phyloP scores from a whole-genome alignment of 176 grass and related monocot species.

The Poa annua region DNA sequence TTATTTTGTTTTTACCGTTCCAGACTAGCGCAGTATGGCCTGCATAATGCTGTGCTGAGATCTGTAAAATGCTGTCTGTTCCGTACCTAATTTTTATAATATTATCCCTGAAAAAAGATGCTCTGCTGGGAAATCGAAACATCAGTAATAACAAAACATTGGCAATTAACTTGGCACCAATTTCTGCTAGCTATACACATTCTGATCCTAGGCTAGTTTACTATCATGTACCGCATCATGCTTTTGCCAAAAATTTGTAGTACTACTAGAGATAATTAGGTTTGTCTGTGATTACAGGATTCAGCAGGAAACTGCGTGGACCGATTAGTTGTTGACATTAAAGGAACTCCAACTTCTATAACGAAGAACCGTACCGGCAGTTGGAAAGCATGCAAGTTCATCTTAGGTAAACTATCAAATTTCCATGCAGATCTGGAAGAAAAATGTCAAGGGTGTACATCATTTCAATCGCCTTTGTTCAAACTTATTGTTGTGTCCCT shows the following conservation, averaged over 20 bases:
- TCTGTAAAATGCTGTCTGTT: not conserved
- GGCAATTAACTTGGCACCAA: not conserved
- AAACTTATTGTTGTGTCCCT: not conserved
- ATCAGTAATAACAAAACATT: not conserved
- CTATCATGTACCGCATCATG: not conserved
- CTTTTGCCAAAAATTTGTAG: not conserved
- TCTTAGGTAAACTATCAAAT: conserved; percentile 57
- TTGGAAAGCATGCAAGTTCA: conserved; percentile 80
- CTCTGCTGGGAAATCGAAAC: not conserved
- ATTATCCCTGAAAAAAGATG: not conserved
- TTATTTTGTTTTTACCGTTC: not conserved
- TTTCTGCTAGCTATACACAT: not conserved
- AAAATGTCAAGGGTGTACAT: not conserved
- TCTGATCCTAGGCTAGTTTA: conserved; percentile 7
- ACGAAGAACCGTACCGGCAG: conserved; percentile 46
- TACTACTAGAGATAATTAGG: not conserved
- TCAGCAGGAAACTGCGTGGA: conserved; percentile 27
- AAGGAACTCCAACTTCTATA: conserved; percentile 26
- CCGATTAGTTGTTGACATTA: conserved; percentile 39
- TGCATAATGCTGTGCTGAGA: not conserved
- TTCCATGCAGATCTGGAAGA: not conserved
- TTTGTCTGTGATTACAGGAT: conserved; percentile 35
- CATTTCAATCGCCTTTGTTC: not conserved
- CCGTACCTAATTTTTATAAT: not conserved
- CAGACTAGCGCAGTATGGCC: not conserved